Conservation (phyloP, 331 rosid species). For the Stylosanthes scabra region DNA sequence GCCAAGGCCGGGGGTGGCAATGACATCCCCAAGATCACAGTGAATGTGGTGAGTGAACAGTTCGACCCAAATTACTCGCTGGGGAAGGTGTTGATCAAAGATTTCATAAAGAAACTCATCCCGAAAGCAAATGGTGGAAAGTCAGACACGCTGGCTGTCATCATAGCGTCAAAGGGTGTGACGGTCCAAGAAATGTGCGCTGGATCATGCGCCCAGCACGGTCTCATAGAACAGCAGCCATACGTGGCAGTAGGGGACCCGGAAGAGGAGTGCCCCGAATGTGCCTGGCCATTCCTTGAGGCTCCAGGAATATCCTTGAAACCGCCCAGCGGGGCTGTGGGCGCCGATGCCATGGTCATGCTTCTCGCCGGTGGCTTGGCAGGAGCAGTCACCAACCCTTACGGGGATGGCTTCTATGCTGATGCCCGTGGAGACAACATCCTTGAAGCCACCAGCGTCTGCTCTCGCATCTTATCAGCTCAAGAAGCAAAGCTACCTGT, state of each 20-base stretch:
- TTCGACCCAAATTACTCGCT: neutral
- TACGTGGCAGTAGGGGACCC: constrained; percentile 37
- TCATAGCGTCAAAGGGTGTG: constrained; percentile 25
- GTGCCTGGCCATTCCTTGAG: constrained; percentile 25
- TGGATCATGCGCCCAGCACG: constrained; percentile 37
- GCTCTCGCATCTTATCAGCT: neutral
- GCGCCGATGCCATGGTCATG: constrained; percentile 36
- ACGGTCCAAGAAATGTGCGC: constrained; percentile 35
- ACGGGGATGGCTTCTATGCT: constrained; percentile 11
- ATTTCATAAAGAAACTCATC: constrained; percentile 12
- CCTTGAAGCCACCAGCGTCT: neutral
- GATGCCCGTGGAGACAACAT: rapidly evolving
- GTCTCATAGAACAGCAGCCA: neutral
- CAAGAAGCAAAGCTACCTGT: neutral
- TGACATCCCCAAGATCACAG: neutral
- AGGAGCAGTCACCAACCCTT: constrained; percentile 31
- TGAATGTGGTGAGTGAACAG: constrained; percentile 24
- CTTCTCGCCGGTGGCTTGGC: constrained; percentile 35
- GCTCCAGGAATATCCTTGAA: neutral
- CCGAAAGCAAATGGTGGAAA: constrained; percentile 18
- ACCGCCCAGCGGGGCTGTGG: constrained; percentile 28
- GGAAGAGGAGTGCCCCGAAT: constrained; percentile 35
- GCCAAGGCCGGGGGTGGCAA: neutral
- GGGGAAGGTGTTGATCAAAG: constrained; percentile 37
- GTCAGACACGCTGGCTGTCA: neutral